Base-by-base conservation (phyloP, 2,329 filamentous ascomycete genomes). In the Colletotrichum horii region DNA sequence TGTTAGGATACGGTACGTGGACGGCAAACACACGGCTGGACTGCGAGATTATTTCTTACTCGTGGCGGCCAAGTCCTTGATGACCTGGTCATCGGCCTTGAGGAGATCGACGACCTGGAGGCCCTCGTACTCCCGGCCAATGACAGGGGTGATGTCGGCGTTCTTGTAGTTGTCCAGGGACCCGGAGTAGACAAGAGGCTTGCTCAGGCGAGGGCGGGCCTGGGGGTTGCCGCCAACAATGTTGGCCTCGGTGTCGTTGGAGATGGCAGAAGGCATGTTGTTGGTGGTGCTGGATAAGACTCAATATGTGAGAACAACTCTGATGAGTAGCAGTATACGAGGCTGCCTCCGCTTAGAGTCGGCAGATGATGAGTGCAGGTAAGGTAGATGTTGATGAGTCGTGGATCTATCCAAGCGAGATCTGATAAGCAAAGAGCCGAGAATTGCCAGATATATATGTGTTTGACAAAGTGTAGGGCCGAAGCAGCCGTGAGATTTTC, bases 31-130 rank as follows among this genome's bases (percentile, higher is more conserved):
- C 26, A 19, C 56, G 70, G 48, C 28, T 30, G 43, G 36, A 8
- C 28, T 71, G 4, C 3, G 8, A 36, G 28, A 24, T 32, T 24
- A 16, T 19, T 11, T 48, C 75, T 70, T 60, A 78, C 76, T 87
- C 4, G 88, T 90, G 70, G 89, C 87, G 24, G 89, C 90, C 22
- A 92, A 83, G 77, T 91, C 90, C 22, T 86, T 87, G 38, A 92
- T 84, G 66, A 89, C 83, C 22, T 86, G 83, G 55, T 91, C 89
- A 58, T 85, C 83, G 69, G 79, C 81, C 70, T 79, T 78, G 52
- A 85, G 77, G 34, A 85, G 70, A 79, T 83, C 79, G 19, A 76
- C 79, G 43, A 86, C 80, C 70, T 85, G 83, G 15, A 86, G 81
- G 12, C 80, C 81, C 12, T 80, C 79, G 78, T 87, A 90, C 78